Evolutionary conservation across 371 early-diverging fungal genomes (phyloP), one percentile per base, ranked within the genome.

Genomic region (Mortierella sp.): DNA sequence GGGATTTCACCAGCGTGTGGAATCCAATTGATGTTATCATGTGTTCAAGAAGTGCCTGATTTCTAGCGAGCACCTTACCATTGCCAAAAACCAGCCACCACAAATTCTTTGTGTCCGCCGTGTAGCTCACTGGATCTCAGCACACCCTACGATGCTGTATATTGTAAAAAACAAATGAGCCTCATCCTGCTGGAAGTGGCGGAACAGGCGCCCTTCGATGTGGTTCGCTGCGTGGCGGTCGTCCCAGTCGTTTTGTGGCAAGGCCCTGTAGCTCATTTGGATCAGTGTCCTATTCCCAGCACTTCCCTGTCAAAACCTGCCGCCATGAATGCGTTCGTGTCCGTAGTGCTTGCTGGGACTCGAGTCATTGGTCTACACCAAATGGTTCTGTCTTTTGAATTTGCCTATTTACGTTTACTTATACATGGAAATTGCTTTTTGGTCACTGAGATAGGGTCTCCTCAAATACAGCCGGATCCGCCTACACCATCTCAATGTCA

Each of bases 241-340:
- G 59, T 73, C 46, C 73, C 73, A 73, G 73, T 73, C 73, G 73
- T 57, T 73, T 73, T 73, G 73, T 57, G 73, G 73, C 73, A 73
- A 26, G 14, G 44, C 44, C 73, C 57, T 73, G 59, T 73, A 73
- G 73, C 57, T 57, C 73, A 73, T 73, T 73, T 73, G 55, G n/a
- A 54, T n/a, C 73, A 55, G 6, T 46, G 31, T n/a, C 57, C 57
- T 44, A 73, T 73, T 59, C 46, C 73, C 44, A 57, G 43, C 40
- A 73, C 73, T 73, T 57, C 31, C 73, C 73, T 73, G 73, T 55
- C 59, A 73, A 73, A 73, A 73, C 59, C 73, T 73, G 73, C 54
- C 73, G 44, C 46, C 73, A 46, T 73, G 73, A 73, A 73, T 73
- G 73, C 73, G 59, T 73, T 73, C 46, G 21, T 73, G 73, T 73